A percentile compares a stretch with the other conserved stretches of the same genome.
These are phyloP conservation scores for Lodderomyces parapsilosis DNA, from an alignment of 1,139 yeast species.

Conservation along the genomic window DNA sequence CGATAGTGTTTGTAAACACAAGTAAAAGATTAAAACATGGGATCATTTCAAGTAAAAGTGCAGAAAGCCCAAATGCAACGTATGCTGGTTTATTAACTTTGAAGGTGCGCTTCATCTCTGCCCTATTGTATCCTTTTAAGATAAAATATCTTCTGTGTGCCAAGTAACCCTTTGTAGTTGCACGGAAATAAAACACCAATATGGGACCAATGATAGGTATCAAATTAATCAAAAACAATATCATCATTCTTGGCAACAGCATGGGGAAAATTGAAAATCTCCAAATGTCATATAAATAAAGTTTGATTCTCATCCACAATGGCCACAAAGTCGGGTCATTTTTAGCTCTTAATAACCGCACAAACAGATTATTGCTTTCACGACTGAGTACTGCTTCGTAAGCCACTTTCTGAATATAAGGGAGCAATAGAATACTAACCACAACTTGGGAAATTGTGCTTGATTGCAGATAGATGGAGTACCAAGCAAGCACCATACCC, in stretches of 20 bases:
- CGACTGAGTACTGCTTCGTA: slow-evolving; percentile 58
- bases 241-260: slow-evolving; percentile 25
- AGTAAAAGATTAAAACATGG: slow-evolving; percentile 63
- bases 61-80: slow-evolving; percentile 56
- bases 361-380: slow-evolving; percentile 42
- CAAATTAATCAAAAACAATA: slow-evolving; percentile 40
- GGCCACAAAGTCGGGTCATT: slow-evolving; percentile 14
- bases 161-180: slow-evolving; percentile 57
- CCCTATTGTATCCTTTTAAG: slow-evolving; percentile 52
- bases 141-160: slow-evolving; percentile 62
- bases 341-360: slow-evolving; percentile 15
- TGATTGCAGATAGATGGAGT: slow-evolving; percentile 52
- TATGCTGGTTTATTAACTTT: slow-evolving; percentile 32
- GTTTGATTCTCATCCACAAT: not conserved
- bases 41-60: slow-evolving; percentile 56
- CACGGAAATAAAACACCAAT: slow-evolving; percentile 50
- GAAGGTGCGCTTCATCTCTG: slow-evolving; percentile 32
- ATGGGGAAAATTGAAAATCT: slow-evolving; percentile 24
- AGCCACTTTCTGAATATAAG: slow-evolving; percentile 51
- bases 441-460: slow-evolving; percentile 50
- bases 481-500: slow-evolving; percentile 54
- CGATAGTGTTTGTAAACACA: slow-evolving; percentile 64
- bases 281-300: slow-evolving; percentile 23
- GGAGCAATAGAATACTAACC: slow-evolving; percentile 52
- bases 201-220: slow-evolving; percentile 67